phyloP scores from a whole-genome alignment of 2,329 filamentous ascomycete species.

The Talaromyces sp. region DNA sequence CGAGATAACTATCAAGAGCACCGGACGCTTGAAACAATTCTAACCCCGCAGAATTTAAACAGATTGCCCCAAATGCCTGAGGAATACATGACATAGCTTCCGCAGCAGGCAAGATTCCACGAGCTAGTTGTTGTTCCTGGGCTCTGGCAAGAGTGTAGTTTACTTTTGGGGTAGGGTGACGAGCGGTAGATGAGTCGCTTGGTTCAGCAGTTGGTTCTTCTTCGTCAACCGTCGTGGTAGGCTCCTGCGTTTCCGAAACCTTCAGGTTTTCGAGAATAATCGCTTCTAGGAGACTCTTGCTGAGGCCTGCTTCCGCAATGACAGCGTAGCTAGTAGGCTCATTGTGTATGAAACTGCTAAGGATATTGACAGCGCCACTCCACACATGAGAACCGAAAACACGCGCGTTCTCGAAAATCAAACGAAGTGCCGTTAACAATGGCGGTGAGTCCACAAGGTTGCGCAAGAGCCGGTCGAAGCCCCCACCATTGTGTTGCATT shows the following conservation, averaged over 20 bases:
- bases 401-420: slow-evolving; percentile 72
- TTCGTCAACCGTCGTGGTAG: slow-evolving; percentile 28
- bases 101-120: slow-evolving; percentile 75
- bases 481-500: slow-evolving; percentile 76
- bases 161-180: slow-evolving; percentile 11
- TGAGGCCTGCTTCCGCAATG: slow-evolving; percentile 88
- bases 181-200: slow-evolving; percentile 28
- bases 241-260: slow-evolving; percentile 26
- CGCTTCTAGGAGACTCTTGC: slow-evolving; percentile 77
- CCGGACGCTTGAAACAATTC: slow-evolving; percentile 78
- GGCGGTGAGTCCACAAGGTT: slow-evolving; percentile 93
- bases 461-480: slow-evolving; percentile 81
- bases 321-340: slow-evolving; percentile 96
- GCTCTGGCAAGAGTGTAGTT: slow-evolving; percentile 28
- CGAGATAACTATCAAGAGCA: slow-evolving; percentile 80
- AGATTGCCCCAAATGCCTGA: slow-evolving; percentile 87
- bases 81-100: slow-evolving; percentile 88
- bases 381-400: slow-evolving; percentile 90
- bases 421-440: slow-evolving; percentile 70
- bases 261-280: slow-evolving; percentile 53
- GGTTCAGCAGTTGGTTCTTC: slow-evolving; percentile 31
- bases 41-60: slow-evolving; percentile 80
- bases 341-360: slow-evolving; percentile 97
- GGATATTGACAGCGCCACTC: slow-evolving; percentile 86
- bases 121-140: slow-evolving; percentile 43